Evolutionary conservation across 1,284 basidiomycete genomes (phyloP).

Genomic region (Ustilago cynodontis): DNA sequence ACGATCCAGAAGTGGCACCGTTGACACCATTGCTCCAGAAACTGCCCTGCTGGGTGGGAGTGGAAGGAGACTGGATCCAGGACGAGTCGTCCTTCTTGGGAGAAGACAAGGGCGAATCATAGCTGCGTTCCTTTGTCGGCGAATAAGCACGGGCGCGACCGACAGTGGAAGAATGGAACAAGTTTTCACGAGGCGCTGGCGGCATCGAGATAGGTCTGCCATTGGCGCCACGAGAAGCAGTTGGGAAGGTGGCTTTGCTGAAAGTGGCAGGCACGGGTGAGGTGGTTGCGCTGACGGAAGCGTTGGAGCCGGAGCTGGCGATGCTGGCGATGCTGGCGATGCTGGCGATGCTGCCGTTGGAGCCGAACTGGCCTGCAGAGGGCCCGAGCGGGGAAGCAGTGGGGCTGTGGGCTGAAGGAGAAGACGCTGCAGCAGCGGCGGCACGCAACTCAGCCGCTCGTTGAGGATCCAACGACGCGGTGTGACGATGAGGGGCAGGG

Average conservation of each 20-base stretch:
- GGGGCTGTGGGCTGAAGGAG: slow-evolving; percentile 15
- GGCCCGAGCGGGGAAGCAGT: slow-evolving; percentile 16
- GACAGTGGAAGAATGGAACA: slow-evolving; percentile 45
- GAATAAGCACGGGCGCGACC: slow-evolving; percentile 42
- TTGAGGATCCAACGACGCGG: slow-evolving; percentile 56
- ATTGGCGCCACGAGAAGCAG: slow-evolving; percentile 34
- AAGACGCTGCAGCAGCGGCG: slow-evolving; percentile 1
- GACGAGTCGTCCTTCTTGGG: slow-evolving; percentile 57
- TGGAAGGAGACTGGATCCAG: slow-evolving; percentile 54
- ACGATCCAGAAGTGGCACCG: slow-evolving; percentile 4
- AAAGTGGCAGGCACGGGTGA: slow-evolving; percentile 37
- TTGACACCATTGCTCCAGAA: slow-evolving; percentile 56
- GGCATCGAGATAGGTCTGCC: slow-evolving; percentile 61
- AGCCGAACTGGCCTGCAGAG: slow-evolving; percentile 30
- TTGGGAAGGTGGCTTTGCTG: slow-evolving; percentile 41
- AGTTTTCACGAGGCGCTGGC: slow-evolving; percentile 53
- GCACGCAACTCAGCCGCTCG: slow-evolving; percentile 48
- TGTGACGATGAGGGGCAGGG: slow-evolving; percentile 61
- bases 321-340: slow-evolving; percentile 39
- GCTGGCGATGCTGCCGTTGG: slow-evolving; percentile 38
- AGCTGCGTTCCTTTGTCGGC: slow-evolving; percentile 47
- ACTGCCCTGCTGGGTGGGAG: slow-evolving; percentile 48
- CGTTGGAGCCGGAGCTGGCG: slow-evolving; percentile 33
- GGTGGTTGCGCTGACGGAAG: slow-evolving; percentile 23
- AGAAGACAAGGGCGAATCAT: slow-evolving; percentile 45